These are phyloP conservation scores for Monosporascus sp. DNA, from an alignment of 2,329 filamentous ascomycete genomes.

Conservation along the genomic window DNA sequence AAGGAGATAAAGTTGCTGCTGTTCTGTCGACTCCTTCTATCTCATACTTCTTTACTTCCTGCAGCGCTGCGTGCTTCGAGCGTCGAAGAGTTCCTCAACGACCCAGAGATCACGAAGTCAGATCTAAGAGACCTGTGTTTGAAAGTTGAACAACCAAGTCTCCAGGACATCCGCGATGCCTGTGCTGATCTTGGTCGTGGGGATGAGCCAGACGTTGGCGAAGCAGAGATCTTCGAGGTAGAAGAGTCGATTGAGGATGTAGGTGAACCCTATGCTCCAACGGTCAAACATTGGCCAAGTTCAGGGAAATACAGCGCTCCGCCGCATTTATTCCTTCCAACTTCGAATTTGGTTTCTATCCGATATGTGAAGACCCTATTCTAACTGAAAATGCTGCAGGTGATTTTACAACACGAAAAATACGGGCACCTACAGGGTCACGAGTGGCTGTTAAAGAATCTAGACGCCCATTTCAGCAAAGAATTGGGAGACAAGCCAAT, in stretches of 20 bases:
- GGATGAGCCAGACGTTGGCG: constrained; percentile 24
- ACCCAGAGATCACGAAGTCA: constrained; percentile 33
- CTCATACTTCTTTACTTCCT: constrained; percentile 38
- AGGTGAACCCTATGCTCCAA: background rate
- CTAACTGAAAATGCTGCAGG: background rate
- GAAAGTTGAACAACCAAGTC: constrained; percentile 39
- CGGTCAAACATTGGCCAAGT: background rate
- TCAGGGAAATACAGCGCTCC: background rate
- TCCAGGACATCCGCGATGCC: constrained; percentile 44
- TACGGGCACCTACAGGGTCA: constrained; percentile 18
- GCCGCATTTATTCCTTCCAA: background rate
- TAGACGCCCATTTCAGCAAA: constrained; percentile 30
- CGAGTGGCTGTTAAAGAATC: constrained; percentile 16
- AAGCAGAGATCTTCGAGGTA: constrained; percentile 25
- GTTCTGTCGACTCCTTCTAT: constrained; percentile 41
- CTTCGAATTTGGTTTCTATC: background rate
- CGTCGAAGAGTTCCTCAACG: constrained; percentile 38
- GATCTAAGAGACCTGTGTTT: constrained; percentile 42
- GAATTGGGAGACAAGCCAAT: constrained; percentile 10
- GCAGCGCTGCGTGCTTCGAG: constrained; percentile 36
- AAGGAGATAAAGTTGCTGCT: constrained; percentile 42
- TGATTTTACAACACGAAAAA: constrained; percentile 13
- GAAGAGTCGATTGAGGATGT: constrained; percentile 19
- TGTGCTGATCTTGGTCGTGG: constrained; percentile 42
- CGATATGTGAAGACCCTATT: no score